Evolutionary conservation across 139 green algal species (phyloP), one percentile per base, ranked within the genome.

Genomic region (Zygnema cylindricum): DNA sequence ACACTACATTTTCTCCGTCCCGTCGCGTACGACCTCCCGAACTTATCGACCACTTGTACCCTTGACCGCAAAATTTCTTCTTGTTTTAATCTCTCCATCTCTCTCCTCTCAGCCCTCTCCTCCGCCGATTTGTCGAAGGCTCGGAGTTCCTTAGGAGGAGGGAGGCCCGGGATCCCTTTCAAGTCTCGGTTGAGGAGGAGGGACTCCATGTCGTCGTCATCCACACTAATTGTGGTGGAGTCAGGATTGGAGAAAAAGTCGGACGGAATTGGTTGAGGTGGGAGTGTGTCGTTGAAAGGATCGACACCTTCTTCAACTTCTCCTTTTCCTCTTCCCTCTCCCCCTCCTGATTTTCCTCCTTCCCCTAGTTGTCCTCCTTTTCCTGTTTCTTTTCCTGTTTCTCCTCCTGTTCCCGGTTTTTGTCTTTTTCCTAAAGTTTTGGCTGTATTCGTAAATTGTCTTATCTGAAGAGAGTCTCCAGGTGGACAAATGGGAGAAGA

Each of bases 1-100:
- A 69, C 69, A 69, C 77, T 89, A 0, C 75, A 84, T 88, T 94
- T 94, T 55, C 92, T 87, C n/a, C 88, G 84, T 1, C 93, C 93
- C 33, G 86, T 89, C 43, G 30, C 77, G 41, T 91, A 89, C 0
- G 95, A 77, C n/a, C 93, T 90, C 16, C 95, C 95, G 16, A 91
- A 73, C 30, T 91, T 86, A 87, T 98, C 95, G 22, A 98, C 75
- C 0, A 76, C 63, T 2, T 82, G 86, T 78, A 95, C 90, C 7
- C 91, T 77, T 63, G 82, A 36, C n/a, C 36, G 38, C 1, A 69
- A 55, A 36, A 77, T 40, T 33, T 81, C 91, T 55, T 93, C 83
- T 76, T 93, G 88, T 77, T 92, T 84, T 2, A 79, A 36, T 57
- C 69, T n/a, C 82, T 94, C 91, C 41, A 38, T 42, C 41, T 69